A percentile compares a stretch with the other conserved stretches of the same genome.
Evolutionary conservation across 345 rosid genomes (phyloP).

Genomic region (Pelargonium nanum): DNA sequence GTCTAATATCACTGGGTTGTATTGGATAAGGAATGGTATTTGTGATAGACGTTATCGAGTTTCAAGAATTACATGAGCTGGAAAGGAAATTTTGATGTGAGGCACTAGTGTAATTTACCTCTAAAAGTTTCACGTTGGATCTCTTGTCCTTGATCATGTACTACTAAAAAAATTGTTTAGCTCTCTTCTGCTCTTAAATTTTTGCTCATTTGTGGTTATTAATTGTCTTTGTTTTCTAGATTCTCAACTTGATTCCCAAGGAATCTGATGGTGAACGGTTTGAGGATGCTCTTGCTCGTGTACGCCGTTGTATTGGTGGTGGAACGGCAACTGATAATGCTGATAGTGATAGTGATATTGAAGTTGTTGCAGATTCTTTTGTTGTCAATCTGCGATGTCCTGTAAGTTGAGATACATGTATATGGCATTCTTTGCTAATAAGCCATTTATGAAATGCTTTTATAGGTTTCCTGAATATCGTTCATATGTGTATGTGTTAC

Average conservation of each 20-base stretch:
- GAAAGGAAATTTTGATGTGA: no score
- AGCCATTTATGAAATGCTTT: not conserved
- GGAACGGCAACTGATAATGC: conserved; percentile 68
- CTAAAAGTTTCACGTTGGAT: no score
- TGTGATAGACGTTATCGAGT: no score
- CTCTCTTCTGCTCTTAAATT: not conserved
- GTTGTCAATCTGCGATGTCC: conserved; percentile 88
- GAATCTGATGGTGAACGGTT: conserved; percentile 73
- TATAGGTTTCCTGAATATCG: not conserved
- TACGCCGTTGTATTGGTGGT: conserved; percentile 88
- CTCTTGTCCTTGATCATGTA: no score
- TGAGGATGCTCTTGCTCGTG: conserved; percentile 86
- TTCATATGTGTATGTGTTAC: not conserved
- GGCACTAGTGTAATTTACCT: no score
- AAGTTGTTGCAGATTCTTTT: conserved; percentile 90
- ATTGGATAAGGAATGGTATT: no score
- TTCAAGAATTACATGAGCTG: no score
- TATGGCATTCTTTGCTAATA: not conserved
- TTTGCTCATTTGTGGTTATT: not conserved
- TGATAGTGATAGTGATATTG: conserved; percentile 92
- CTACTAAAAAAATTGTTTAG: no score
- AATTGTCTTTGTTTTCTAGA: conserved; percentile 29
- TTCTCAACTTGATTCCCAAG: conserved; percentile 70
- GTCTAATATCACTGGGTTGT: not conserved
- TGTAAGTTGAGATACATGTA: conserved; percentile 35